Base-by-base conservation (phyloP, 164 flowering plant genomes). In the Vitis rotundifolia region DNA sequence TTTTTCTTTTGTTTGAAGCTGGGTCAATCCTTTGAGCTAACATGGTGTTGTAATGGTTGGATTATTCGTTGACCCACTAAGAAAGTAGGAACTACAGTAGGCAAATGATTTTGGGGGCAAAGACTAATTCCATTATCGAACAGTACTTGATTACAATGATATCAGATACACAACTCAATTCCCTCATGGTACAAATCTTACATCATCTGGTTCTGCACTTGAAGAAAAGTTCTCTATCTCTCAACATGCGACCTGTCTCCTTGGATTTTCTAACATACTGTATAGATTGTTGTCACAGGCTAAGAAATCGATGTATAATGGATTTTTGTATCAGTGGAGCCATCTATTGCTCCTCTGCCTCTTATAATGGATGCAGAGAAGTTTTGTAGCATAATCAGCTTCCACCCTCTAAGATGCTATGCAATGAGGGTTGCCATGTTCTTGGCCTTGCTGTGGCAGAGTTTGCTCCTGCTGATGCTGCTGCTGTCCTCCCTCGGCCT, bases 371-470 rank as follows among this genome's bases (percentile, higher is more conserved):
- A 61, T 65, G 63, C 57, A n/a, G 31, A 15, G 60, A 57, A 61
- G 8, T 31, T 64, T 44, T 15, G 63, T 31, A 57, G 64, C 53
- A 66, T 49, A 5, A 63, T 86, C 73, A 90, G 78, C 83, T 88
- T 61, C 62, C 77, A 50, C 89, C 84, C 70, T 95, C 99, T n/a
- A 97, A 93, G 66, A 96, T 96, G 87, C 97, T 91, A 14, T 84
- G 81, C 47, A 96, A 69, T 8, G 93, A 86, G 8, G 99, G 99
- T 16, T 90, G 94, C 99, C 99, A 96, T 29, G 76, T 69, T 78
- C 82, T 87, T 73, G 91, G 69, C 80, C 76, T 90, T 50, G 80
- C 53, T 2, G 73, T 51, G 11, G 82, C 75, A 8, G 85, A 56
- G 59, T 76, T 78, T 48, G 82, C 22, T 71, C 84, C 29, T 63